Evolutionary conservation across 129 eudicot genomes (phyloP), one percentile per base, ranked within the genome.

Genomic region (Tanacetum coccineum): DNA sequence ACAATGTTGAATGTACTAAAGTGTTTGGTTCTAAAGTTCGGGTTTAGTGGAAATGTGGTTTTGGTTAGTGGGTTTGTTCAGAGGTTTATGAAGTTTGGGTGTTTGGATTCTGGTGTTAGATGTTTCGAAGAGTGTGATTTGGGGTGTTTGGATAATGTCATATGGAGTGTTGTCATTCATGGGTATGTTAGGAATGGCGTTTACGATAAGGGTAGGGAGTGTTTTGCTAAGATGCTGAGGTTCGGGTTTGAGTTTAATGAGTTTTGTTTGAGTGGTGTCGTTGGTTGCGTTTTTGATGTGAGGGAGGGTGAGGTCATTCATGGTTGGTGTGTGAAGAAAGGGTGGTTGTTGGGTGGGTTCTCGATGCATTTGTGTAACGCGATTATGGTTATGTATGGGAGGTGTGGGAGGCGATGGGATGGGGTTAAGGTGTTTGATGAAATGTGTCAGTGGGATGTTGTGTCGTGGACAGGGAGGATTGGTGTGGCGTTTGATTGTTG

Each of bases 371-470:
- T 83, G 74, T 72, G 28, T 63, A 83, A 80, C 71, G 85, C 74
- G 36, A 47, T 83, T 20, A 77, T 80, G 80, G 71, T 56, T 54
- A 77, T 75, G 88, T 83, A 80, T 39, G 36, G 68, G 61, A 83
- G 76, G 62, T 70, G 71, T 77, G 88, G 85, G 76, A 53, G 64
- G 17, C 73, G 59, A 59, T 17, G 14, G 20, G 21, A 51, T 48
- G 85, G 81, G 4, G 72, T 70, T 4, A 77, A 77, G 25, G 68
- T 83, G 85, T 83, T 83, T 28, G 88, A 83, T 51, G 88, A 83
- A 80, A 77, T 69, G 71, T 64, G 74, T 50, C 64, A 70, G 4
- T 42, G 71, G 6, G 88, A 83, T 70, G 73, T 77, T 55, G 88
- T 83, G 6, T 83, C 85, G 17, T 83, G n/a, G n/a, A n/a, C n/a